Percentiles rank a stretch among this genome's conserved stretches.
These are phyloP conservation scores for Scedosporium aurantiacum DNA, from an alignment of 2,329 filamentous ascomycete genomes.

Conservation along the genomic window DNA sequence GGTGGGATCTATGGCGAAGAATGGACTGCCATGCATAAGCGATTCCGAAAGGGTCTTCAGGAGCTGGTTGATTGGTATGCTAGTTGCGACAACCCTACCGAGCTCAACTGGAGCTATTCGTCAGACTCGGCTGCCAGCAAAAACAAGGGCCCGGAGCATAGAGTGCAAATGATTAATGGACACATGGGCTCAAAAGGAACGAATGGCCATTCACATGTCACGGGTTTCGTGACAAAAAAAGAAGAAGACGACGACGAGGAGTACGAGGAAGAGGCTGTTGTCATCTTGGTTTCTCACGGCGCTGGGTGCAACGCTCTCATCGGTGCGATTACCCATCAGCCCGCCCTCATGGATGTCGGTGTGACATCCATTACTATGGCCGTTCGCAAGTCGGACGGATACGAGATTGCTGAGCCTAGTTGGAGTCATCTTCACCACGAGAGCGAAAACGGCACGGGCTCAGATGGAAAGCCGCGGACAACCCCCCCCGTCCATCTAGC, in stretches of 20 bases:
- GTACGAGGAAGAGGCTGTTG: conserved; percentile 60
- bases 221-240: background rate
- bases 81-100: conserved; percentile 38
- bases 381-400: conserved; percentile 43
- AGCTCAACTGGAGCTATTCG: conserved; percentile 34
- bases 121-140: conserved; percentile 16
- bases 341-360: conserved; percentile 79
- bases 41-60: conserved; percentile 71
- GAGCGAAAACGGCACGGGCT: conserved; percentile 9
- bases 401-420: conserved; percentile 17
- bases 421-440: conserved; percentile 5
- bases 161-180: conserved; percentile 17
- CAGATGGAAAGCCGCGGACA: conserved; percentile 10
- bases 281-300: conserved; percentile 86
- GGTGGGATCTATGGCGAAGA: conserved; percentile 86
- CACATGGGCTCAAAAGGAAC: conserved; percentile 12
- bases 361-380: conserved; percentile 91
- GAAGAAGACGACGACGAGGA: conserved; percentile 39
- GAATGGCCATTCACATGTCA: background rate
- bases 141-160: conserved; percentile 20
- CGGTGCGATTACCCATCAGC: conserved; percentile 81
- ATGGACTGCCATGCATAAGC: conserved; percentile 89
- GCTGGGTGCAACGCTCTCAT: conserved; percentile 94
- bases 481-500: conserved; percentile 38
- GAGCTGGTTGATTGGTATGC: conserved; percentile 77